Conservation (phyloP, 768 basidiomycete genomes). For the Amanita inopinata region DNA sequence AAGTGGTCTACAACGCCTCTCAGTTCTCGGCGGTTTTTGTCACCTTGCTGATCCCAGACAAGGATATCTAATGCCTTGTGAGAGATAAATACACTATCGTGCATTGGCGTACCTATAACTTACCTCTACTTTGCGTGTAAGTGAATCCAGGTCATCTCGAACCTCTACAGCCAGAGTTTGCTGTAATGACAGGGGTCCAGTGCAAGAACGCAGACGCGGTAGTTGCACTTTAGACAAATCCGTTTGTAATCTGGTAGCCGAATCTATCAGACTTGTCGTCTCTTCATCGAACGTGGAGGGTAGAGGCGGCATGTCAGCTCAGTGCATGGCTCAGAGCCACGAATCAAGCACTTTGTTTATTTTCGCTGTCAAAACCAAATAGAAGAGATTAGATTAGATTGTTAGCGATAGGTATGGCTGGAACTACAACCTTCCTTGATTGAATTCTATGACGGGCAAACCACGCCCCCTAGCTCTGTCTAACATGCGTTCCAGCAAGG, state of each 20-base stretch:
- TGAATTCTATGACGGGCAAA: constrained; percentile 4
- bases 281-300: constrained; percentile 45
- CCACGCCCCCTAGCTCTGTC: constrained; percentile 20
- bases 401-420: no score
- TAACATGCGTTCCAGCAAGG: constrained; percentile 26
- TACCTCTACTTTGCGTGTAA: constrained; percentile 64
- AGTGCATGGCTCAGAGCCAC: no score
- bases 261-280: constrained; percentile 37
- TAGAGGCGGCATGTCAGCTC: constrained; percentile 59
- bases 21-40: constrained; percentile 39
- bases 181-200: constrained; percentile 60
- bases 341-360: no score
- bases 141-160: constrained; percentile 60
- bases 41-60: constrained; percentile 63
- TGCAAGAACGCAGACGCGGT: constrained; percentile 60
- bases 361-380: no score
- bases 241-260: constrained; percentile 42
- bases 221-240: constrained; percentile 68
- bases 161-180: constrained; percentile 68
- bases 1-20: constrained; percentile 41
- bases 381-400: no score
- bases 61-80: constrained; percentile 55
- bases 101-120: constrained; percentile 9
- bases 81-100: constrained; percentile 13
- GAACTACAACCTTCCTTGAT: no score